phyloP scores from a whole-genome alignment of 2,329 filamentous ascomycete species.

The Mycosphaerella sp. region DNA sequence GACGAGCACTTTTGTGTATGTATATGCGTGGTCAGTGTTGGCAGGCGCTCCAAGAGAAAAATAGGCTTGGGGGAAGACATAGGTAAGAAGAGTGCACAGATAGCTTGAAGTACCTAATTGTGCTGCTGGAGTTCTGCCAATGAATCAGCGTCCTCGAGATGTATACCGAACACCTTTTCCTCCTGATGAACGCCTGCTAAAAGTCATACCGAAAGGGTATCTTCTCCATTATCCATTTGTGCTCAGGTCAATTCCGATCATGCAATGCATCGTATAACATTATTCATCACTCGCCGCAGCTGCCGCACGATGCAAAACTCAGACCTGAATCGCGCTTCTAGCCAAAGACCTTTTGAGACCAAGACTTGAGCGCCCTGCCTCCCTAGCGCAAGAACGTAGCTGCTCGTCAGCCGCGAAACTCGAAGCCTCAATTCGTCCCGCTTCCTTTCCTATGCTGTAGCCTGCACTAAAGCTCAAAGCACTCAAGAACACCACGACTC shows the following conservation, averaged over 20 bases:
- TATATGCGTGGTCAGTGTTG: too few species aligned
- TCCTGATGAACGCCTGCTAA: background rate
- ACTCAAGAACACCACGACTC: constrained; percentile 58
- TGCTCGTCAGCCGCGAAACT: constrained; percentile 21
- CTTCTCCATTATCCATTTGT: background rate
- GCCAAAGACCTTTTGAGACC: constrained; percentile 32
- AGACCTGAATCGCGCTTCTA: constrained; percentile 30
- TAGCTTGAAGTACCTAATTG: background rate
- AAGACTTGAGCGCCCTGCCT: constrained; percentile 30
- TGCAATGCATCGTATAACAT: constrained; percentile 1
- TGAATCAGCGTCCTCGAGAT: background rate
- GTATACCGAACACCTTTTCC: background rate
- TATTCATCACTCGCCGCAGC: background rate
- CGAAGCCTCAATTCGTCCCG: constrained; percentile 23
- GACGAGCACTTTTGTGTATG: too few species aligned
- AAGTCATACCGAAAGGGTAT: background rate
- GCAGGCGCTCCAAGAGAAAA: too few species aligned
- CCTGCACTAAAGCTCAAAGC: constrained; percentile 61
- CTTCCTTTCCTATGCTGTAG: constrained; percentile 55
- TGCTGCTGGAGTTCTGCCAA: background rate
- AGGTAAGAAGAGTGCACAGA: too few species aligned
- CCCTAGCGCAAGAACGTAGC: constrained; percentile 29
- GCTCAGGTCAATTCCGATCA: background rate
- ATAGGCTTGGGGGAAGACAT: too few species aligned
- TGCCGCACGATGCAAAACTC: constrained; percentile 3